Percentiles rank a stretch among this genome's conserved stretches.
These are phyloP conservation scores for Tricholoma furcatifolium DNA, from an alignment of 768 basidiomycete species.

Conservation along the genomic window DNA sequence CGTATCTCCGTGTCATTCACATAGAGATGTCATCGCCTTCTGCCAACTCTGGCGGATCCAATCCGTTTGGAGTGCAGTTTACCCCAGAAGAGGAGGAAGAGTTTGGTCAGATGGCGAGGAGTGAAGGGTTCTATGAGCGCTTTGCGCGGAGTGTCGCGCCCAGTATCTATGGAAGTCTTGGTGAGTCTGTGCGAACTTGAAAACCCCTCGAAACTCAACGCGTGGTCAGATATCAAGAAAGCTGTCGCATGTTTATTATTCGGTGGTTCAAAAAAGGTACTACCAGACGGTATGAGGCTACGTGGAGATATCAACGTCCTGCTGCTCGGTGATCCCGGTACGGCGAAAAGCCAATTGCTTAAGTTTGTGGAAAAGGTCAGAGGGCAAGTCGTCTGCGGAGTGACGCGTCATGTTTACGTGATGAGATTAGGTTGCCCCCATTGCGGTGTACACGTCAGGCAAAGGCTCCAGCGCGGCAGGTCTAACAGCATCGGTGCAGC, in stretches of 20 bases:
- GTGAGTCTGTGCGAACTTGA: constrained; percentile 38
- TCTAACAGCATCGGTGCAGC: constrained; percentile 95
- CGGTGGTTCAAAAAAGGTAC: constrained; percentile 94
- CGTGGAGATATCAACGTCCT: constrained; percentile 98
- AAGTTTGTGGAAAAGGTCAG: constrained; percentile 96
- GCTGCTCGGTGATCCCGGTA: constrained; percentile 95
- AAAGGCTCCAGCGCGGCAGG: constrained; percentile 99
- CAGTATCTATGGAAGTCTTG: constrained; percentile 93
- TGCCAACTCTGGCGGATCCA: constrained; percentile 64
- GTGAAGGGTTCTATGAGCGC: constrained; percentile 87
- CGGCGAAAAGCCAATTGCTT: constrained; percentile 95
- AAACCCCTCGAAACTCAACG: not conserved
- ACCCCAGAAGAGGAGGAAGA: constrained; percentile 97
- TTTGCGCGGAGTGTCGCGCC: constrained; percentile 95
- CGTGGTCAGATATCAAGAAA: constrained; percentile 87
- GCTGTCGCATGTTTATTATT: constrained; percentile 95
- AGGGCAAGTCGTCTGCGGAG: not conserved
- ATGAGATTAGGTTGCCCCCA: constrained; percentile 78
- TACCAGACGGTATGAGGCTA: constrained; percentile 96
- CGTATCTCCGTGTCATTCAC: constrained; percentile 92
- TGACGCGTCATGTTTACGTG: not conserved
- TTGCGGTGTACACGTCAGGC: constrained; percentile 97
- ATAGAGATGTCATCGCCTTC: constrained; percentile 86
- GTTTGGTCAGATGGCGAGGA: constrained; percentile 86
- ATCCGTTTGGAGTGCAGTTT: constrained; percentile 87